A percentile compares a stretch with the other conserved stretches of the same genome.
These are phyloP conservation scores for Penicillium sp. DNA, from an alignment of 2,329 filamentous ascomycete species.

Conservation along the genomic window DNA sequence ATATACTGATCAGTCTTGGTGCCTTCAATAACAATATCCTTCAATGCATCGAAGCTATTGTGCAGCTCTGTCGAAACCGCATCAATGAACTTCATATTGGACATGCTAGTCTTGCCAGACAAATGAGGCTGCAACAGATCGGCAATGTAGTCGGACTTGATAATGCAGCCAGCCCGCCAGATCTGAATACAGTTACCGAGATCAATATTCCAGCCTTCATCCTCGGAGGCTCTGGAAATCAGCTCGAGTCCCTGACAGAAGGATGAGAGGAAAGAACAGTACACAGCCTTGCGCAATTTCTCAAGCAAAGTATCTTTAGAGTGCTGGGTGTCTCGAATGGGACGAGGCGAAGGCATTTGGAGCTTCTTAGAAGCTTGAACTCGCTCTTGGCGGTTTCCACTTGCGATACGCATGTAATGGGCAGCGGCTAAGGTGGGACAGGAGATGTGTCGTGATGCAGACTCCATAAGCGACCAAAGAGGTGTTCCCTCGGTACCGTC, in stretches of 20 bases:
- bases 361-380: conserved; percentile 53
- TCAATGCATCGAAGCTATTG: conserved; percentile 53
- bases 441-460: conserved; percentile 62
- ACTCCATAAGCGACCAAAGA: conserved; percentile 65
- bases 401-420: conserved; percentile 65
- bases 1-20: conserved; percentile 61
- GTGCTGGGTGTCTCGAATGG: conserved; percentile 29
- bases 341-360: conserved; percentile 41
- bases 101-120: conserved; percentile 26
- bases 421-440: conserved; percentile 64
- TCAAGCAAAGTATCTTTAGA: conserved; percentile 52
- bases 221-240: conserved; percentile 59
- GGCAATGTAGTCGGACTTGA: conserved; percentile 65
- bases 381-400: conserved; percentile 61
- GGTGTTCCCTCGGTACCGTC: conserved; percentile 68
- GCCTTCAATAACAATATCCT: conserved; percentile 56
- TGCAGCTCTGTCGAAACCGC: conserved; percentile 57
- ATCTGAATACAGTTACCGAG: conserved; percentile 51
- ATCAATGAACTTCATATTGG: conserved; percentile 43
- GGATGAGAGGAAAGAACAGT: conserved; percentile 60
- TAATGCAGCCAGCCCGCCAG: conserved; percentile 72
- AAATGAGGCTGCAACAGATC: conserved; percentile 53
- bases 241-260: conserved; percentile 68
- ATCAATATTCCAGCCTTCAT: conserved; percentile 59
- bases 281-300: conserved; percentile 61